Evolutionary conservation across 2,329 filamentous ascomycete genomes (phyloP).

Genomic region (Claviceps paspali): DNA sequence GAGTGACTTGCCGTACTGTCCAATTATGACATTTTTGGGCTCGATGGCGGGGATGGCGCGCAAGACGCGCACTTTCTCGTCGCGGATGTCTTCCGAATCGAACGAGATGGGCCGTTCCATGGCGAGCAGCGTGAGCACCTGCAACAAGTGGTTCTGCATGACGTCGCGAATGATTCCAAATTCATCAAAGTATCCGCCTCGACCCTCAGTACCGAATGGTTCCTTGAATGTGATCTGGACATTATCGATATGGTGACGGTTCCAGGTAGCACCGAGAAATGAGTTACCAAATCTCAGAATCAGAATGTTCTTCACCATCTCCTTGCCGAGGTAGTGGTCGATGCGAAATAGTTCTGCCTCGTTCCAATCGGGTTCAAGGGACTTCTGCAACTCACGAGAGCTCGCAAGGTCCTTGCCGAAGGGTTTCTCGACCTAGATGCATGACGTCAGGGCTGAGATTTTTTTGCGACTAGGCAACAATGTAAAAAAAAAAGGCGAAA

Average conservation of each 20-base stretch:
- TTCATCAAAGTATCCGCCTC: conserved; percentile 97
- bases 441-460: neutral
- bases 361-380: conserved; percentile 92
- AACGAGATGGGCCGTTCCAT: conserved; percentile 99
- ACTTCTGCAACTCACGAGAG: conserved; percentile 87
- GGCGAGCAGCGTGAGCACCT: conserved; percentile 86
- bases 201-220: conserved; percentile 94
- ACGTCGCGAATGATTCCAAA: conserved; percentile 99
- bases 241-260: conserved; percentile 98
- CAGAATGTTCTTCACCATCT: conserved; percentile 99
- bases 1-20: conserved; percentile 91
- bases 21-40: conserved; percentile 99
- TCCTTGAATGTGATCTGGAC: conserved; percentile 99
- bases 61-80: conserved; percentile 95
- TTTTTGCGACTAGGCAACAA: no score
- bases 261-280: conserved; percentile 97
- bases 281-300: conserved; percentile 97
- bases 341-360: conserved; percentile 99
- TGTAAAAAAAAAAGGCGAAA: neutral
- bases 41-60: conserved; percentile 88
- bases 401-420: conserved; percentile 95
- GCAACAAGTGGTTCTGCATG: conserved; percentile 98
- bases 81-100: conserved; percentile 93
- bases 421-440: conserved; percentile 79
- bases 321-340: conserved; percentile 97